A percentile compares a stretch with the other conserved stretches of the same genome.
Conservation (phyloP, 2,329 filamentous ascomycete genomes). For the Aspergillus uvarum region DNA sequence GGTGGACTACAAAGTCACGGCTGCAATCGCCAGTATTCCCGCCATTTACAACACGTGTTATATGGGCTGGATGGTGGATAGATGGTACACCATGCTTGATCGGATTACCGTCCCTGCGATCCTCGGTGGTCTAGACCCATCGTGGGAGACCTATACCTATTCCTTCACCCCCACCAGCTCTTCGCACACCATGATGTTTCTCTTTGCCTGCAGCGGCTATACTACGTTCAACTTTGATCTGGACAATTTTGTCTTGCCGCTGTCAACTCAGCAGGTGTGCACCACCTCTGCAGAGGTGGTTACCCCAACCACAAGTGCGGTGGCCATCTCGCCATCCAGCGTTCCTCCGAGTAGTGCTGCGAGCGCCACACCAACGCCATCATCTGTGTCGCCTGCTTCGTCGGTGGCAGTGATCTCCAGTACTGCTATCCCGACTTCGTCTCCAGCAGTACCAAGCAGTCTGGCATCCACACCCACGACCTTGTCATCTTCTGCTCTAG, state of each 20-base stretch:
- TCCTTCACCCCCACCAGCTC: background rate
- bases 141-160: background rate
- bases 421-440: rapidly evolving
- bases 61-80: background rate
- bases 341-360: background rate
- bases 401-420: too few relatives aligned
- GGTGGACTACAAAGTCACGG: background rate
- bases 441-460: too few relatives aligned
- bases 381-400: too few relatives aligned
- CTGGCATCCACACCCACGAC: too few relatives aligned
- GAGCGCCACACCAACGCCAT: too few relatives aligned
- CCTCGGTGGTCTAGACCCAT: background rate
- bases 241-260: background rate
- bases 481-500: too few relatives aligned
- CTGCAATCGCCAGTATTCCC: background rate
- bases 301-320: background rate
- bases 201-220: background rate
- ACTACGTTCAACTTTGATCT: background rate
- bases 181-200: background rate
- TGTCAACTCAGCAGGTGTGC: background rate
- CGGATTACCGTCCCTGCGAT: too few relatives aligned
- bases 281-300: background rate
- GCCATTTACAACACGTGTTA: background rate
- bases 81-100: too few relatives aligned
- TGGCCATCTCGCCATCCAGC: background rate